These are phyloP conservation scores for Penicillium sp. DNA, from an alignment of 2,329 filamentous ascomycete species.

Conservation along the genomic window DNA sequence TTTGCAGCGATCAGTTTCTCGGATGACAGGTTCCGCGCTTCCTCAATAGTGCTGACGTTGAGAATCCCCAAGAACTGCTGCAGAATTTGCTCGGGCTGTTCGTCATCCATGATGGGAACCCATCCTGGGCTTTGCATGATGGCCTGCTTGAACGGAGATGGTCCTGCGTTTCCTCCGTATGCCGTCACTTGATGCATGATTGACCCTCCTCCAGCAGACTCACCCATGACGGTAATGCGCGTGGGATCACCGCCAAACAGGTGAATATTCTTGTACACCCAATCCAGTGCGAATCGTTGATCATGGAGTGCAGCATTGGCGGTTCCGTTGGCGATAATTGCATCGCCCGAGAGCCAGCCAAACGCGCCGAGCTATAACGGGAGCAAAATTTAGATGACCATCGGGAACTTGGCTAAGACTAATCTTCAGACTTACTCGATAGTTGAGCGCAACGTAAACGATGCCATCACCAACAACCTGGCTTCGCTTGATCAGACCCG, in stretches of 20 bases:
- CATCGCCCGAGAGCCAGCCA: slow-evolving; percentile 53
- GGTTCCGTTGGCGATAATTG: slow-evolving; percentile 48
- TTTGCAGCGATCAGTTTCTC: slow-evolving; percentile 50
- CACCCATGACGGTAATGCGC: slow-evolving; percentile 49
- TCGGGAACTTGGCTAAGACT: accelerated
- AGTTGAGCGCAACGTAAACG: slow-evolving; percentile 55
- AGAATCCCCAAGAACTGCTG: slow-evolving; percentile 46
- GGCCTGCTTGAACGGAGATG: slow-evolving; percentile 42
- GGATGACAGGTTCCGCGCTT: slow-evolving; percentile 49
- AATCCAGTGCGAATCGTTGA: slow-evolving; percentile 60
- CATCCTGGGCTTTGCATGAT: slow-evolving; percentile 51
- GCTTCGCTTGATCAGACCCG: slow-evolving; percentile 49
- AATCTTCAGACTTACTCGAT: slow-evolving; percentile 38
- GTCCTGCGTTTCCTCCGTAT: slow-evolving; percentile 51
- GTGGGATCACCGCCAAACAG: slow-evolving; percentile 59
- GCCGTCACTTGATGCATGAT: slow-evolving; percentile 61
- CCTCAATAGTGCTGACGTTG: slow-evolving; percentile 50
- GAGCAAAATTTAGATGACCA: not conserved
- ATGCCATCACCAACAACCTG: slow-evolving; percentile 45
- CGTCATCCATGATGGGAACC: slow-evolving; percentile 38
- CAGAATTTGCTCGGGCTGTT: slow-evolving; percentile 45
- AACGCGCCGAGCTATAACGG: slow-evolving; percentile 49
- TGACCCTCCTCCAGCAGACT: slow-evolving; percentile 57
- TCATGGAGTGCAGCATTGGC: slow-evolving; percentile 58
- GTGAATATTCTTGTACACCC: slow-evolving; percentile 59